Evolutionary conservation across 345 rosid species (phyloP), one percentile per base, ranked within the genome.

Genomic region (Citropsis articulata): DNA sequence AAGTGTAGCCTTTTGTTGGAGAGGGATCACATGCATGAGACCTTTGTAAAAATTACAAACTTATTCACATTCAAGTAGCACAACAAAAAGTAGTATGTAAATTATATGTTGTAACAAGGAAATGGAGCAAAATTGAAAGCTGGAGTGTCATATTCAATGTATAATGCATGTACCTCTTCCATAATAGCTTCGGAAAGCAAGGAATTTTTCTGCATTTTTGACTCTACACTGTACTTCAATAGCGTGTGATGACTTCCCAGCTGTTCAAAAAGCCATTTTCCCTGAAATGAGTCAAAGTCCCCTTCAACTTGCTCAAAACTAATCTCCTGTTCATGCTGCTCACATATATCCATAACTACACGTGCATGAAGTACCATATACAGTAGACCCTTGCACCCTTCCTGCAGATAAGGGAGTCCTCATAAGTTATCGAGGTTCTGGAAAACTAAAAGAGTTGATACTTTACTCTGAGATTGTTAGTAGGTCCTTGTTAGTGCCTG

Each of bases 281-380:
- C 99, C 63, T 88, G 88, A 65, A 96, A 93, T 27, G 98, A 89
- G 78, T 93, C 87, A 35, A 96, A 96, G 81, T 96, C 99, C 72
- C 99, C 99, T 84, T 96, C 98, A 2, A 88, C 96, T 85, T 96
- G 99, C 88, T 87, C 88, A 83, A 93, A 96, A 82, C 89, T 87
- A 78, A 96, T 89, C 90, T 95, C 97, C 79, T 87, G 87, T 75
- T 92, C 96, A 76, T 87, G 93, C 56, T 66, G 89, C 83, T 96
- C 99, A 75, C 89, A 81, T 83, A 96, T 87, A 81, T 93, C 97
- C 21, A 96, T 90, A 76, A 96, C 90, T 82, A 93, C 98, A 66
- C 97, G 92, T 4, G 98, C 98, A 81, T 96, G 99, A 83, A 96
- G 99, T 64, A 96, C 93, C 98, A 96, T 92, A 83, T 96, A 96